Evolutionary conservation across 805 yeast genomes (phyloP), one percentile per base, ranked within the genome.

Genomic region (Candida silvicultrix): DNA sequence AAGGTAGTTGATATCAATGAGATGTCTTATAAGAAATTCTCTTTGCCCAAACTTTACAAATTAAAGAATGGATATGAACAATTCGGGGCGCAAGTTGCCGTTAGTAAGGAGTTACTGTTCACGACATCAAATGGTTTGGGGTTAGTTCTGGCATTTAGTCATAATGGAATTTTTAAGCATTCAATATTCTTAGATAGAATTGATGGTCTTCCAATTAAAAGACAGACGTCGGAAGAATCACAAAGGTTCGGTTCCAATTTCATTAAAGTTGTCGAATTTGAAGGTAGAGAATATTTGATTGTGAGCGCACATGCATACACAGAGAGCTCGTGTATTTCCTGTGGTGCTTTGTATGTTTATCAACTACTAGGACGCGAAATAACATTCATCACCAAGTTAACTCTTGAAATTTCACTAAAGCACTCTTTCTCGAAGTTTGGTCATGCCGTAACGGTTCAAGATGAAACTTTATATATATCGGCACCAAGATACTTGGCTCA

Each of bases 401-500:
- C 23, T 1, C 20, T 46, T 15, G 36, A 37, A 1, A n/a, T 19
- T 0, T 12, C 32, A 2, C 1, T 45, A n/a, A 40, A 8, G 5
- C 41, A 35, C 14, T 23, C 48, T 2, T 29, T 47, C 20, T 42
- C 57, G 7, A 49, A 49, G 16, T 56, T 58, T 42, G 60, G 62
- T 1, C 19, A 12, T 3, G 11, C 23, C 1, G 50, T 31, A 2
- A 45, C 43, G 25, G 43, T 34, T 1, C 44, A 50, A 20, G 50
- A 51, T 15, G 50, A 53, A 6, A 16, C 19, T 8, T 53, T 75
- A 20, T 63, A 62, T 42, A 53, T 75, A 2, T 64, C 78, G 0
- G 69, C 79, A 0, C 75, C 78, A 1, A 76, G 75, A 2, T 58
- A 59, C 45, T 83, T 81, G 1, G 10, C 2, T 4, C 43, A 28